Conservation (phyloP, 306 rosid species). For the Bauhinia variegata region DNA sequence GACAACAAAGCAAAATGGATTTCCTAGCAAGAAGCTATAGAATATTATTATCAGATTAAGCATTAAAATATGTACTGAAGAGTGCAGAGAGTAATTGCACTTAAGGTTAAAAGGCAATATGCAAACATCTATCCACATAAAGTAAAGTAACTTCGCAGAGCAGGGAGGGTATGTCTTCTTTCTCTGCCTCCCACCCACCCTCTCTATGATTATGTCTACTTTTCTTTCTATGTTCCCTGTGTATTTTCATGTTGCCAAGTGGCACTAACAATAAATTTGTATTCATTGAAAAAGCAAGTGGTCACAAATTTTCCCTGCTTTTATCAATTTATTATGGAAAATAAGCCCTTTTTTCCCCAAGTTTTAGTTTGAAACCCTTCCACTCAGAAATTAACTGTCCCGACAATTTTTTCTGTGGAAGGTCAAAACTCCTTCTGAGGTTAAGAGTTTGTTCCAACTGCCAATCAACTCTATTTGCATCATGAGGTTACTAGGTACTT, state of each 20-base stretch:
- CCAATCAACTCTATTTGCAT: neutral
- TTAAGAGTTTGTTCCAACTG: too few relatives aligned
- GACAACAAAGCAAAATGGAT: neutral
- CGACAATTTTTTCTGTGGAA: too few relatives aligned
- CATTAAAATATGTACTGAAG: neutral
- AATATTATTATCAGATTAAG: conserved; percentile 9
- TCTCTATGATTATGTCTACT: neutral
- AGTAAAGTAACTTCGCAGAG: neutral
- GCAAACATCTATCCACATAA: neutral
- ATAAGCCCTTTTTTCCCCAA: neutral
- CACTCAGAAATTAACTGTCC: too few relatives aligned
- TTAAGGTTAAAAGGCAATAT: neutral
- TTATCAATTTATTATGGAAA: too few relatives aligned
- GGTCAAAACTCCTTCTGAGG: too few relatives aligned
- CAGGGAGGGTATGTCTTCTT: neutral
- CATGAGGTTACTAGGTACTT: neutral
- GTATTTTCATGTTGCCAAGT: neutral
- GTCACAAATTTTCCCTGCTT: too few relatives aligned
- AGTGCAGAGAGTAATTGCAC: neutral
- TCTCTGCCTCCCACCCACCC: conserved; percentile 8
- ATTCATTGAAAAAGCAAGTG: neutral
- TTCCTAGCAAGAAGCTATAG: neutral
- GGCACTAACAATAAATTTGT: neutral
- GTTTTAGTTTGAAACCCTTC: neutral
- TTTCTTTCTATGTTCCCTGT: too few relatives aligned